Base-by-base conservation (phyloP, 1,139 yeast species). In the Pichiaceae sp. region DNA sequence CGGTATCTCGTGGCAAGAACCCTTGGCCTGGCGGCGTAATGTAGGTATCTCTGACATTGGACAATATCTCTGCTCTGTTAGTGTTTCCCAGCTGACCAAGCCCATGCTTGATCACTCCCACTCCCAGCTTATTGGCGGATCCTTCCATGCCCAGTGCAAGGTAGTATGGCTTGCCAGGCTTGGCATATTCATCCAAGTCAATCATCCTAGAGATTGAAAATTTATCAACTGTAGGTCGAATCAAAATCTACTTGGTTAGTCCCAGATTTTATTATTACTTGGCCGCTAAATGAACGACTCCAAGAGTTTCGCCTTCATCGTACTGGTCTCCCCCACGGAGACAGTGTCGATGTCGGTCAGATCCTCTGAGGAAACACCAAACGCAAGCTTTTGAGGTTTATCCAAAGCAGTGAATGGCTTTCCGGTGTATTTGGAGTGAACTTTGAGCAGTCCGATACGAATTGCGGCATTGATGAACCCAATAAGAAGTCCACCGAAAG, bases 21-120 rank as follows among this genome's bases (percentile, higher is more conserved):
- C 98, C 99, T 61, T 91, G 96, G 1, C 99, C 99, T 2, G 98
- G 96, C 4, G 98, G 98, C 0, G 97, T 82, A 25, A 83, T 68
- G 54, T 91, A 93, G 0, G 99, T 91, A 57, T 91, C 96, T 66
- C 99, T 72, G 33, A 93, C 78, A 56, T 91, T 91, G 28, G 95
- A 66, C 27, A 93, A 66, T 1, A 91, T 85, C 40, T 71, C 72
- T 0, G 96, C 94, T 36, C 78, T 70, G 45, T 82, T 81, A 1
- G 59, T 46, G 2, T 59, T 47, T 2, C 83, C 83, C 19, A 62
- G 43, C 7, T 64, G 60, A 1, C 84, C 84, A 19, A 62, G 42
- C 8, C 64, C 60, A 47, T 93, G 98, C 49, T 73, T 78, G 39
- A 91, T 81, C 27, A 91, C 72, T 1, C 99, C 99, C 1, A 91